Percentiles rank a stretch among this genome's conserved stretches.
These are phyloP conservation scores for Macadamia integrifolia DNA, from an alignment of 164 flowering plant genomes.

Conservation along the genomic window DNA sequence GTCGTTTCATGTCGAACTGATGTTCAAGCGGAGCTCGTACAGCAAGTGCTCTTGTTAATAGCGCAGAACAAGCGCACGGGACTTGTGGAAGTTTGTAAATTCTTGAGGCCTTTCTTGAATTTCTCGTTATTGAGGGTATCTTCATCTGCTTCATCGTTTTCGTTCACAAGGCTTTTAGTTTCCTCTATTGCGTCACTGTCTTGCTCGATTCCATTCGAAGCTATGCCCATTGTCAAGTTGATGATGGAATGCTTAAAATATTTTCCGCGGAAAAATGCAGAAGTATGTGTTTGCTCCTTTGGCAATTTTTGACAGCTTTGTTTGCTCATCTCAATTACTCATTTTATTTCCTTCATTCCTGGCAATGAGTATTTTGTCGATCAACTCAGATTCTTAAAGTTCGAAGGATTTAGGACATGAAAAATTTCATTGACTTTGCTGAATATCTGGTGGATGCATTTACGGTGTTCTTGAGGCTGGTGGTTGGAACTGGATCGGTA, in stretches of 20 bases:
- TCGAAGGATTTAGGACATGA: constrained; percentile 39
- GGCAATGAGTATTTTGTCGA: background rate
- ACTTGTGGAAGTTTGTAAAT: constrained; percentile 50
- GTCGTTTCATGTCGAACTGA: constrained; percentile 60
- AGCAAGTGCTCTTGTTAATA: constrained; percentile 60
- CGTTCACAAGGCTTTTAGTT: constrained; percentile 48
- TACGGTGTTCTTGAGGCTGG: constrained; percentile 42
- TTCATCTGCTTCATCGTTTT: constrained; percentile 28
- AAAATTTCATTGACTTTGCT: constrained; percentile 28
- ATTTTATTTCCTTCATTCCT: background rate
- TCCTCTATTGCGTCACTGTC: constrained; percentile 54
- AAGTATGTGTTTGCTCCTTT: constrained; percentile 38
- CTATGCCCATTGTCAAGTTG: constrained; percentile 49
- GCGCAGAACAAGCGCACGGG: constrained; percentile 36
- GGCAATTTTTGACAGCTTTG: background rate
- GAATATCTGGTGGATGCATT: constrained; percentile 59
- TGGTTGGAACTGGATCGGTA: constrained; percentile 48
- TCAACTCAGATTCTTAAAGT: background rate
- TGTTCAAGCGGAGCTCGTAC: constrained; percentile 59
- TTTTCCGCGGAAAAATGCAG: constrained; percentile 34
- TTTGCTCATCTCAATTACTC: background rate
- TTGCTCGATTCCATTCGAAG: constrained; percentile 55
- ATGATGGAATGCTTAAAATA: constrained; percentile 40
- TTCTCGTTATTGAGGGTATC: constrained; percentile 45
- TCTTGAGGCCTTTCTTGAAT: constrained; percentile 63